Evolutionary conservation across 306 rosid genomes (phyloP), one percentile per base, ranked within the genome.

Genomic region (Castanea mollissima): DNA sequence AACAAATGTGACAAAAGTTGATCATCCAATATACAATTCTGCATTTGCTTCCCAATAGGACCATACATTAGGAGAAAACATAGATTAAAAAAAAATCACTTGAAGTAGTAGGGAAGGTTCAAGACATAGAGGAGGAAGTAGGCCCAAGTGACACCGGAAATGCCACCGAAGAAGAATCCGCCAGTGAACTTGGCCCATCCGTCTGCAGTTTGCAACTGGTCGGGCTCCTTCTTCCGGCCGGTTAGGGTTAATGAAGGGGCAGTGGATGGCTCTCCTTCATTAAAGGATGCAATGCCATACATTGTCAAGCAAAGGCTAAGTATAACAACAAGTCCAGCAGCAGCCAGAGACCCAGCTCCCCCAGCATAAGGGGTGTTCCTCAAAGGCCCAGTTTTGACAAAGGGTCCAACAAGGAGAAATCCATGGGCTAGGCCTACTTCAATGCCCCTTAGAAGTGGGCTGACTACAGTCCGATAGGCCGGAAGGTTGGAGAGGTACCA

Each of bases 401-500:
- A 96, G 21, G 98, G 99, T 27, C 99, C 98, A 0, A 93, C 99
- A 0, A 96, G 90, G 4, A 93, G 82, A 35, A 73, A 91, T 0
- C 99, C 98, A 11, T 96, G 99, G 76, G 99, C 99, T 52, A 93
- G 81, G 7, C 99, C 99, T 71, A 95, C 96, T 75, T 95, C 99
- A 20, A 95, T 23, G 1, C 99, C 99, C 38, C 99, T 81, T 4
- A 95, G 84, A 10, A 95, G 90, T 55, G 99, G 99, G 86, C 46
- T 95, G 25, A 95, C 99, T 7, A 98, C 98, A 1, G 99, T 95
- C 46, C 99, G 79, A 52, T 95, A 95, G 57, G 91, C 99, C 5
- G 99, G 99, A 16, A 96, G 92, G 91, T 96, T 96, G 46, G 99
- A 96, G 5, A 96, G 91, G 85, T 89, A 93, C 98, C 99, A 93